Evolutionary conservation across 129 eudicot genomes (phyloP).

Genomic region (Mikania micrantha): DNA sequence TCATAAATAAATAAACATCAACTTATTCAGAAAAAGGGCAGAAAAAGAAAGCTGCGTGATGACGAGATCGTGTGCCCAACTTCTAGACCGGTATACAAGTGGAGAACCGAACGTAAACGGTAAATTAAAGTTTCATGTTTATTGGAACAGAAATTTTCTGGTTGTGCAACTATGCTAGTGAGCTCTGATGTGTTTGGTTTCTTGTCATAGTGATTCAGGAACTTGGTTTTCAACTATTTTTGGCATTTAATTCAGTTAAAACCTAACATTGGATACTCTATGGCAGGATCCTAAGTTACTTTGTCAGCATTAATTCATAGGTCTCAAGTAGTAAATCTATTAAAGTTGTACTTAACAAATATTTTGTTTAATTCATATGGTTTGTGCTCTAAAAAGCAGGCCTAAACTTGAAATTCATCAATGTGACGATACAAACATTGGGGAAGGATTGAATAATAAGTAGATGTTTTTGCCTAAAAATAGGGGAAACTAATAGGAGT

Average conservation of each 20-base stretch:
- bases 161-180: not conserved
- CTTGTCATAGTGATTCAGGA: not conserved
- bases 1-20: not conserved
- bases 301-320: not conserved
- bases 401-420: too few relatives aligned
- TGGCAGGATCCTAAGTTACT: not conserved
- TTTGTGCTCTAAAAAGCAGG: not conserved
- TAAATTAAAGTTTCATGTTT: conserved; percentile 37
- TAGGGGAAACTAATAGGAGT: too few relatives aligned
- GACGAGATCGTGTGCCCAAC: conserved; percentile 71
- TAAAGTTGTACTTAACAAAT: not conserved
- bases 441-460: too few relatives aligned
- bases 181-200: not conserved
- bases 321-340: not conserved
- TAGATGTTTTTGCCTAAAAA: too few relatives aligned
- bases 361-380: not conserved
- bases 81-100: conserved; percentile 63
- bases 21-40: conserved; percentile 63
- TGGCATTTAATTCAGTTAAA: not conserved
- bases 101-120: conserved; percentile 75
- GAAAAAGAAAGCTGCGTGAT: conserved; percentile 76
- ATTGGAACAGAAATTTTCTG: not conserved
- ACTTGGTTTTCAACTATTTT: not conserved
- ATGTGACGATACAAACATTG: too few relatives aligned
- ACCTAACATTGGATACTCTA: not conserved